Conservation (phyloP, 768 basidiomycete species). For the Cubamyces lactineus region DNA sequence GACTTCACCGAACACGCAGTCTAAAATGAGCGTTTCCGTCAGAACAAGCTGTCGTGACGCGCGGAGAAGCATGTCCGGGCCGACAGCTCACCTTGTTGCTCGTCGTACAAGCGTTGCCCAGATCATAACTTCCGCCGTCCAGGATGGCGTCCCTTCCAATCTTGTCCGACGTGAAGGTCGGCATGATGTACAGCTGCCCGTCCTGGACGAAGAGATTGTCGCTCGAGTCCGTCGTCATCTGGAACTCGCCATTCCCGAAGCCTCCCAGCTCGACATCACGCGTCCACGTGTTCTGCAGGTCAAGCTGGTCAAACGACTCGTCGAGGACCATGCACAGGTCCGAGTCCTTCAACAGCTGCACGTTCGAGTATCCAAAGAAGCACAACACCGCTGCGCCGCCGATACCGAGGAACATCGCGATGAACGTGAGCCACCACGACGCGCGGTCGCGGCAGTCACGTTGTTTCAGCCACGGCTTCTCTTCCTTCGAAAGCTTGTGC, state of each 20-base stretch:
- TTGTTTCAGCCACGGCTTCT: constrained; percentile 53
- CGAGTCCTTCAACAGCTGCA: constrained; percentile 39
- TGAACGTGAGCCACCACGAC: constrained; percentile 55
- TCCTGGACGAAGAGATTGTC: constrained; percentile 50
- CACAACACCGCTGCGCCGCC: constrained; percentile 45
- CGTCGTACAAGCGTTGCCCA: constrained; percentile 26
- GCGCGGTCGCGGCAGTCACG: constrained; percentile 47
- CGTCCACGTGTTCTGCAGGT: constrained; percentile 47
- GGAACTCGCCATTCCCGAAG: constrained; percentile 59
- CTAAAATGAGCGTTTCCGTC: constrained; percentile 25
- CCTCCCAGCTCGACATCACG: constrained; percentile 58
- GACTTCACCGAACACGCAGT: constrained; percentile 48
- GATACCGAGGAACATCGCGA: constrained; percentile 46
- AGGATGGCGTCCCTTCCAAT: constrained; percentile 45
- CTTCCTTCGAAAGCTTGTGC: constrained; percentile 50
- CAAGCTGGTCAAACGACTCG: constrained; percentile 53
- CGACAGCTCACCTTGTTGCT: constrained; percentile 16
- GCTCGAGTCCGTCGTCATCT: constrained; percentile 50
- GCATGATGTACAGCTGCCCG: constrained; percentile 58
- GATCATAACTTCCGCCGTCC: constrained; percentile 27
- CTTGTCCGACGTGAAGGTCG: constrained; percentile 58
- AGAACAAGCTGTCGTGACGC: not conserved
- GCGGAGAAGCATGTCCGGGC: not conserved
- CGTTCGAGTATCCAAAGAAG: constrained; percentile 47
- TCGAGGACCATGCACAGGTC: constrained; percentile 50